Conservation (phyloP, 1,284 basidiomycete genomes). For the Tilletia setariae region DNA sequence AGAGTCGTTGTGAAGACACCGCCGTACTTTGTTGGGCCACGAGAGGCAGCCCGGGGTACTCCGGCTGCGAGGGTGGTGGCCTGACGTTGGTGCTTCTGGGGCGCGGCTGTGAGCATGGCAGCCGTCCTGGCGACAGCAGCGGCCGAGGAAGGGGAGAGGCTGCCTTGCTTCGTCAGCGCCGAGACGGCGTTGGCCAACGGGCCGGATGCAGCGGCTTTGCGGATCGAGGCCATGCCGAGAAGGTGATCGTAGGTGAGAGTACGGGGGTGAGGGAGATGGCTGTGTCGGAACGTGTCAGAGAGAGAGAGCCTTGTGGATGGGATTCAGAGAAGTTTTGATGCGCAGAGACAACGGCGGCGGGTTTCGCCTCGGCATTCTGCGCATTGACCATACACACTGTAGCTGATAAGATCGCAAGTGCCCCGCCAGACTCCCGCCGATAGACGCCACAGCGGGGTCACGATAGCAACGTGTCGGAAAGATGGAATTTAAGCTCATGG, state of each 20-base stretch:
- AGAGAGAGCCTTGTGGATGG: not conserved
- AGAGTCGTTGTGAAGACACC: conserved; percentile 18
- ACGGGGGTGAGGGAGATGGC: not conserved
- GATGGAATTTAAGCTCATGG: not conserved
- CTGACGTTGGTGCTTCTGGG: conserved; percentile 28
- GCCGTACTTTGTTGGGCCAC: conserved; percentile 21
- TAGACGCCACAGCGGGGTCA: too few relatives aligned
- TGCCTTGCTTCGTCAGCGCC: not conserved
- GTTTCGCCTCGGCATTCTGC: too few relatives aligned
- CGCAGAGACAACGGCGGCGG: not conserved
- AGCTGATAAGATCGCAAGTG: not conserved
- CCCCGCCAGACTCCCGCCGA: too few relatives aligned
- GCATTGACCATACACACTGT: not conserved
- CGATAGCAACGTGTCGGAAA: too few relatives aligned
- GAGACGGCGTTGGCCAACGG: not conserved
- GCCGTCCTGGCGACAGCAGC: not conserved
- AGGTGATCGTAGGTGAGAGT: too few relatives aligned
- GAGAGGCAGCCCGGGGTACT: conserved; percentile 60
- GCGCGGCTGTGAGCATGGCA: conserved; percentile 6
- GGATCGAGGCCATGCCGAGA: not conserved
- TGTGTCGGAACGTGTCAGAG: not conserved
- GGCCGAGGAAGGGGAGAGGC: not conserved
- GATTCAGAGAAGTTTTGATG: not conserved
- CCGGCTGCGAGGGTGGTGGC: conserved; percentile 77
- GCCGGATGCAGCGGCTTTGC: not conserved